Evolutionary conservation across 2,329 filamentous ascomycete species (phyloP).

Genomic region (Elsinoe australis): DNA sequence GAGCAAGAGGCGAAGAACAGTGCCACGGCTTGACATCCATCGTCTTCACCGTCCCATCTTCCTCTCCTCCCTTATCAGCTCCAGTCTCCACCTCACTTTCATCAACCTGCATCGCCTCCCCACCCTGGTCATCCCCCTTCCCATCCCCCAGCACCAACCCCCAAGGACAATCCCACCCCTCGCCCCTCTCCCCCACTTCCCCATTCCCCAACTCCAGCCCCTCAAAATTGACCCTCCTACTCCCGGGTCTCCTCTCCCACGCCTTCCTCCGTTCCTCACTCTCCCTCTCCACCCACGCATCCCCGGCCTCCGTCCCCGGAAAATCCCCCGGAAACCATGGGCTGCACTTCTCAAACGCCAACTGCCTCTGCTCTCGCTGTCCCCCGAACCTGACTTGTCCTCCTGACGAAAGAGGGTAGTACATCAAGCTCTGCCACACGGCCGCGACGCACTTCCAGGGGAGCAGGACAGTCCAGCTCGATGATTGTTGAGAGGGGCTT

Average conservation of each 20-base stretch:
- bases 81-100: not conserved
- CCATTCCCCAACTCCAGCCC: constrained; percentile 65
- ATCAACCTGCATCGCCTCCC: not conserved
- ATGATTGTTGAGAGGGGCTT: constrained; percentile 39
- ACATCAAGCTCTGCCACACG: constrained; percentile 80
- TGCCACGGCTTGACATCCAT: constrained; percentile 34
- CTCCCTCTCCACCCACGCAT: constrained; percentile 66
- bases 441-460: constrained; percentile 85
- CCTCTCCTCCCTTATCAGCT: constrained; percentile 14
- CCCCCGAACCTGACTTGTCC: constrained; percentile 78
- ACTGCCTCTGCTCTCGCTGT: constrained; percentile 67
- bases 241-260: constrained; percentile 73
- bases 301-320: constrained; percentile 70
- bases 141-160: constrained; percentile 22
- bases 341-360: constrained; percentile 67
- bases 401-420: constrained; percentile 70
- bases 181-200: constrained; percentile 72
- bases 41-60: constrained; percentile 32
- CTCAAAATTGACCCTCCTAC: constrained; percentile 69
- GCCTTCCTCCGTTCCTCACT: constrained; percentile 50
- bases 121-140: not conserved
- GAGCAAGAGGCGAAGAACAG: constrained; percentile 29
- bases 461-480: constrained; percentile 73
- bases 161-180: constrained; percentile 77
- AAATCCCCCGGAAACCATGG: constrained; percentile 86